Percentiles rank a stretch among this genome's conserved stretches.
Evolutionary conservation across 495 filamentous ascomycete species (phyloP).

Genomic region (Alectoria sarmentosa): DNA sequence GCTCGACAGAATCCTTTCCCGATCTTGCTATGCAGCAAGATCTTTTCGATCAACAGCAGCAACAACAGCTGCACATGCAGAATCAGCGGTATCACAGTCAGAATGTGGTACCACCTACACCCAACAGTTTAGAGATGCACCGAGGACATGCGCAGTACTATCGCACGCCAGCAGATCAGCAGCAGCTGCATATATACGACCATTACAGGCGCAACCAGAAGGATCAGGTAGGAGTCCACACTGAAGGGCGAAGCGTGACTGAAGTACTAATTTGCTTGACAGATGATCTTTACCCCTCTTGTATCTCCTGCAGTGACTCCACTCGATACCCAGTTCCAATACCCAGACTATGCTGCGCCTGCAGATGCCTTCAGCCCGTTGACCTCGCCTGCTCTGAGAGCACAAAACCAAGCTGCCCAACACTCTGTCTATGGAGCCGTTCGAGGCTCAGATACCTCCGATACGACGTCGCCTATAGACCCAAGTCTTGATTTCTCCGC

Average conservation of each 20-base stretch:
- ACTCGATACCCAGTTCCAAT: conserved; percentile 72
- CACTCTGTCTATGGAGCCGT: conserved; percentile 33
- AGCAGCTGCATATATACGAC: conserved; percentile 60
- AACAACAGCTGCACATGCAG: conserved; percentile 36
- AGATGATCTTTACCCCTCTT: conserved; percentile 90
- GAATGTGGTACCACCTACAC: conserved; percentile 78
- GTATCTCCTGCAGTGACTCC: conserved; percentile 94
- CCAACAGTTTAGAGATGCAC: conserved; percentile 86
- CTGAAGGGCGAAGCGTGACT: neutral
- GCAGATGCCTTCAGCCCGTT: conserved; percentile 93
- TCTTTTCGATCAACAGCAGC: conserved; percentile 26
- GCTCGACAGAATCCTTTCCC: conserved; percentile 27
- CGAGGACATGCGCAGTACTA: conserved; percentile 58
- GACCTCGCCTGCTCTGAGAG: conserved; percentile 83
- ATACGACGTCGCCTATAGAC: conserved; percentile 42
- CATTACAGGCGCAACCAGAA: conserved; percentile 69
- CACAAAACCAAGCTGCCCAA: conserved; percentile 52
- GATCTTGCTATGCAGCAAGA: conserved; percentile 23
- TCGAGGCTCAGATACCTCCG: conserved; percentile 34
- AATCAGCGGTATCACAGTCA: conserved; percentile 50
- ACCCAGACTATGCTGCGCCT: conserved; percentile 73
- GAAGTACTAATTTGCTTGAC: conserved; percentile 17
- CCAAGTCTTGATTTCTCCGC: conserved; percentile 35
- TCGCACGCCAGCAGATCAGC: conserved; percentile 50
- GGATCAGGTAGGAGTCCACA: conserved; percentile 54